Percentiles rank a stretch among this genome's conserved stretches.
These are phyloP conservation scores for Lecanicillium sp. DNA, from an alignment of 2,329 filamentous ascomycete species.

Conservation along the genomic window DNA sequence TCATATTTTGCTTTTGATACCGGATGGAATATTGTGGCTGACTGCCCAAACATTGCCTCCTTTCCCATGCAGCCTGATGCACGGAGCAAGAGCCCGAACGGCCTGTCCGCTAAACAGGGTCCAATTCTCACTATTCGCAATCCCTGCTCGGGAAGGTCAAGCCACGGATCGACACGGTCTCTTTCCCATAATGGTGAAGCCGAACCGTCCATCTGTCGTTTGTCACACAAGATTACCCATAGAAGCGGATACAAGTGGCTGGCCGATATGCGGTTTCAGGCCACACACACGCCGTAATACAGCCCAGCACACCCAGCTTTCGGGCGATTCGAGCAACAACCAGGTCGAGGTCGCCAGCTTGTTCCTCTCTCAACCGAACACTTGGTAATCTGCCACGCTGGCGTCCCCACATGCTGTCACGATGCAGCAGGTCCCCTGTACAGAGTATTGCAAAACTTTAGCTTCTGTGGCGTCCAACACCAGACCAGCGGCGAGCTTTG, in stretches of 20 bases:
- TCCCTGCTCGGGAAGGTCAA: not conserved
- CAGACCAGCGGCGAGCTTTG: not conserved
- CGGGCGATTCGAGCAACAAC: not conserved
- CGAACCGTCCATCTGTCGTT: not conserved
- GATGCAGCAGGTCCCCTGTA: not conserved
- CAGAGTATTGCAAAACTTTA: not conserved
- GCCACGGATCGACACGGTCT: not conserved
- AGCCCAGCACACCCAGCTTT: no score
- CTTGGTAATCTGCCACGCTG: slow-evolving; percentile 9
- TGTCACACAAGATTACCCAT: not conserved
- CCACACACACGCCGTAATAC: no score
- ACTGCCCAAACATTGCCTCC: no score
- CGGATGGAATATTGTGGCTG: no score
- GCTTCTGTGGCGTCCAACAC: no score
- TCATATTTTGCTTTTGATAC: not conserved
- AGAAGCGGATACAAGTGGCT: not conserved
- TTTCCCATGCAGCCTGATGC: no score
- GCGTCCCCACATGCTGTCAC: slow-evolving; percentile 5
- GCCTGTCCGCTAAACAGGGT: no score
- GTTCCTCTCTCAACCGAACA: not conserved
- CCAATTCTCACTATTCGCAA: no score
- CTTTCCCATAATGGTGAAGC: not conserved
- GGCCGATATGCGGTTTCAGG: no score
- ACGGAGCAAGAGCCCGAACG: no score
- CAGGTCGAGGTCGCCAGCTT: not conserved